Base-by-base conservation (phyloP, 768 basidiomycete genomes). In the Zangia roseola region DNA sequence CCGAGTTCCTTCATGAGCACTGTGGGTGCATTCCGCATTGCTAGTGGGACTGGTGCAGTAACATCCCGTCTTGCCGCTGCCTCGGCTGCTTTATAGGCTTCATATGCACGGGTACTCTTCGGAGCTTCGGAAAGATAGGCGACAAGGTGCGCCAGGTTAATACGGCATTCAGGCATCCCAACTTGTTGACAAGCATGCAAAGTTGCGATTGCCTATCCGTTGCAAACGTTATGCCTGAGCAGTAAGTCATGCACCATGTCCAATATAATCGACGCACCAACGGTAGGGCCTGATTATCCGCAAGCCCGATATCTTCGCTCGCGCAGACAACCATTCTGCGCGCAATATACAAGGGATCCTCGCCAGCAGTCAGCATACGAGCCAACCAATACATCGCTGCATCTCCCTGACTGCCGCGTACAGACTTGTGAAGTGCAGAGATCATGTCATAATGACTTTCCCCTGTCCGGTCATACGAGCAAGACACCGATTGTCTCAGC, bases 331-430 rank as follows among this genome's bases (percentile, higher is more conserved):
- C 74, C 73, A 90, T 79, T 45, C 88, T 74, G 30, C 88, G 74
- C 6, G 82, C 84, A 49, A 91, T 77, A 57, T 80, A 93, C 40
- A 90, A 57, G 4, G 91, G 87, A 65, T 93, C 90, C 63, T 91
- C 90, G 17, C 89, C 90, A 23, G 80, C 84, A 30, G 73, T 77
- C 28, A 91, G 72, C 90, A 91, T 91, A 42, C 88, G 78, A 10
- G 90, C 89, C 19, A 94, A 74, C 89, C 91, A 94, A 63, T 93
- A 94, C 73, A 92, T 70, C 6, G 91, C 91, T 0, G 89, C 91
- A 58, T 76, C 76, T 6, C 81, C 82, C 53, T 91, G 81, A 47
- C 82, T 81, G 8, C 89, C 91, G 28, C 91, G 78, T 28, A 93
- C 78, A 49, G 81, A 82, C 67, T 94, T 94, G 69, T 94, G 91